A percentile compares a stretch with the other conserved stretches of the same genome.
These are phyloP conservation scores for Gnaphalium uliginosum DNA, from an alignment of 129 eudicot species.

Conservation along the genomic window DNA sequence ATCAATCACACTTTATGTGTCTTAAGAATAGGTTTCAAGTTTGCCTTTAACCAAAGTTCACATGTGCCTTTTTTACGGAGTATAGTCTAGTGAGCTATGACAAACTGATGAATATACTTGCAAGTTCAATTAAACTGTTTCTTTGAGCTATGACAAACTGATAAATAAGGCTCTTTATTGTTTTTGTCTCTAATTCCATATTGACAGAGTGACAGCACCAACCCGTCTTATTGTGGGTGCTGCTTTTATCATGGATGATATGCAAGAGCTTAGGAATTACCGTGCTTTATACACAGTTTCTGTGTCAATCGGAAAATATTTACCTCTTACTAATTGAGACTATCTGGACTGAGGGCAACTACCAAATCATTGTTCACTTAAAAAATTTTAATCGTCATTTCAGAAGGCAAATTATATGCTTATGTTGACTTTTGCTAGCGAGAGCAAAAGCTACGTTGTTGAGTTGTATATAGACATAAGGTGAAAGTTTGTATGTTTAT, in stretches of 20 bases:
- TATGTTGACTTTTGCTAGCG: not conserved
- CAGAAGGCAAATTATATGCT: not conserved
- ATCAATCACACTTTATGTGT: no score
- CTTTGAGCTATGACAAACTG: not conserved
- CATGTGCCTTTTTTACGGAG: not conserved
- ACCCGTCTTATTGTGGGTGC: not conserved
- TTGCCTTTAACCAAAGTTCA: not conserved
- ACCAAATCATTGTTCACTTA: not conserved
- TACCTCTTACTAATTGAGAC: constrained; percentile 12
- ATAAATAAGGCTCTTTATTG: constrained; percentile 8
- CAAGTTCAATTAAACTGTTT: constrained; percentile 25
- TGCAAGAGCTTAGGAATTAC: not conserved
- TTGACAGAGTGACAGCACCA: constrained; percentile 18
- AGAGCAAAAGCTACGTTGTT: constrained; percentile 1
- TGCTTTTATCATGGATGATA: not conserved
- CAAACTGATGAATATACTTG: constrained; percentile 12
- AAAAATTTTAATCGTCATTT: not conserved
- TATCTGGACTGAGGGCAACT: not conserved
- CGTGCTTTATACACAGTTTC: not conserved
- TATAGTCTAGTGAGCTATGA: not conserved
- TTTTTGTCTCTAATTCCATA: constrained; percentile 9
- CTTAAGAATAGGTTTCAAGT: not conserved
- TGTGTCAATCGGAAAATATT: not conserved
- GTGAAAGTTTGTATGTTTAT: not conserved
- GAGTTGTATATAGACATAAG: not conserved